These are phyloP conservation scores for Flaveria ramosissima DNA, from an alignment of 129 eudicot species.

Conservation along the genomic window DNA sequence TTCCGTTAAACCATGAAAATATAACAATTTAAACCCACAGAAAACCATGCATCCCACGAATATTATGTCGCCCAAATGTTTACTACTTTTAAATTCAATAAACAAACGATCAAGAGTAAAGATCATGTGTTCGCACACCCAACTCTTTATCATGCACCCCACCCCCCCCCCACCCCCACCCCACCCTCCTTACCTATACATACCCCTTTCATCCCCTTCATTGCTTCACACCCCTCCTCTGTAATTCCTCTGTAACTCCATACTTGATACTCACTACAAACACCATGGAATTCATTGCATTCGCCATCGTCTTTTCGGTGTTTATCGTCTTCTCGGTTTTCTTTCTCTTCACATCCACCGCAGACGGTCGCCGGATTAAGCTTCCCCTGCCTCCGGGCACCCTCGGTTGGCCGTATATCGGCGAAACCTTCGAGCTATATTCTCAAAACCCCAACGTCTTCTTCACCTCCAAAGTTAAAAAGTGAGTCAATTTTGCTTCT, in stretches of 20 bases:
- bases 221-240: constrained; percentile 40
- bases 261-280: constrained; percentile 23
- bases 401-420: constrained; percentile 51
- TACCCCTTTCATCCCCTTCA: constrained; percentile 32
- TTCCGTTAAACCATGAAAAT: background rate
- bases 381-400: constrained; percentile 57
- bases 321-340: constrained; percentile 18
- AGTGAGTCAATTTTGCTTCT: constrained; percentile 28
- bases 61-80: background rate
- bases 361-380: constrained; percentile 21
- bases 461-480: constrained; percentile 49
- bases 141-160: constrained; percentile 11
- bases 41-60: constrained; percentile 28
- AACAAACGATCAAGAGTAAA: constrained; percentile 14
- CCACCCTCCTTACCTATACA: constrained; percentile 45
- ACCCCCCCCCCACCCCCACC: constrained; percentile 13
- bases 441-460: constrained; percentile 49
- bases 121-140: constrained; percentile 16
- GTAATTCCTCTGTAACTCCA: background rate
- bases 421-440: constrained; percentile 51
- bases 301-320: constrained; percentile 31
- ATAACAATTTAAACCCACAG: constrained; percentile 14
- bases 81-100: background rate
- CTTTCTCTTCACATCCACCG: constrained; percentile 22
- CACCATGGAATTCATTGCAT: constrained; percentile 54